Base-by-base conservation (phyloP, 768 basidiomycete genomes). In the Panaeolus cyanescens region DNA sequence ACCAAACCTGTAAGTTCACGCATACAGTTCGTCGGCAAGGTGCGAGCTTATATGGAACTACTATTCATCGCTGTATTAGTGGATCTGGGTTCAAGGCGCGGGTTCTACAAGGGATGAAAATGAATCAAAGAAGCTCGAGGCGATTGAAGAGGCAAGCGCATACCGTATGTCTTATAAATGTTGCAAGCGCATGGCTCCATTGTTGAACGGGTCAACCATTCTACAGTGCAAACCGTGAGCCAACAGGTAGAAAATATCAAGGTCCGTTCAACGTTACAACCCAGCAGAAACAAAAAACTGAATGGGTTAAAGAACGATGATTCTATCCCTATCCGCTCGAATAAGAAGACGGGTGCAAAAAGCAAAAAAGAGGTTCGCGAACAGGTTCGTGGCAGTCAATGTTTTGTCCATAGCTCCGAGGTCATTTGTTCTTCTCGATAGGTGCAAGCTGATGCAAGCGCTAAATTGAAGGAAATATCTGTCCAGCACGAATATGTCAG, bases 301-400 rank as follows among this genome's bases (percentile, higher is more conserved):
- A 19, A 20, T 42, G 56, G 13, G 15, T 17, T 28, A 15, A 36
- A 91, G 89, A 85, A 87, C 56, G 87, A 91, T 59, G 71, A 74
- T 3, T 79, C 86, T 0, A 91, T 92, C 32, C 90, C 91, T 5
- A 59, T 80, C 4, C 86, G 88, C 5, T 80, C 85, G 5, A 91
- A 77, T 68, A 92, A 91, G 74, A 91, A 90, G 71, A 85, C 86
- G 20, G 89, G 89, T 5, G 78, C 79, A 0, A 87, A 83, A 73
- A 89, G 88, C 66, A 92, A 92, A 72, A 92, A 90, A 70, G 88
- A 92, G 71, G 71, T 88, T 6, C 82, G 89, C 39, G 90, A 92
- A 70, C 76, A 86, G 75, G 90, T 89, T 69, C 19, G 72, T 54
- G 32, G 32, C 37, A 19, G 54, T 37, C 32, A 36, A 25, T 13